Conservation (phyloP, 2,329 filamentous ascomycete species). For the Aspergillus phoenicis region DNA sequence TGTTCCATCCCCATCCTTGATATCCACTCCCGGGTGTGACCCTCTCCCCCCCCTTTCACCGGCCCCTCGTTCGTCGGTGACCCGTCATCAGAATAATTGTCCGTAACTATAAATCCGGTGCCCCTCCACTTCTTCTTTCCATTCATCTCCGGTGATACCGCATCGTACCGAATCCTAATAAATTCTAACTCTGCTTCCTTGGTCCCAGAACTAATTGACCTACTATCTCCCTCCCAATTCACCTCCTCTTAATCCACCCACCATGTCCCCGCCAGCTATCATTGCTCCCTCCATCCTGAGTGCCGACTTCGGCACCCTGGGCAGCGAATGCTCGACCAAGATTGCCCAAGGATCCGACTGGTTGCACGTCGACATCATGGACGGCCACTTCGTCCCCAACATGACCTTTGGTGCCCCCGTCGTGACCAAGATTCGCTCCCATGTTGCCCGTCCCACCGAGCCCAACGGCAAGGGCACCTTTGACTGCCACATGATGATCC, state of each 20-base stretch:
- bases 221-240: slow-evolving; percentile 1
- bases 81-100: neutral
- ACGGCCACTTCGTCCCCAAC: slow-evolving; percentile 98
- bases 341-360: slow-evolving; percentile 88
- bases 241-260: slow-evolving; percentile 22
- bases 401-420: slow-evolving; percentile 96
- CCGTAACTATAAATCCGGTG: neutral
- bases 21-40: neutral
- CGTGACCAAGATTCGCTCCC: slow-evolving; percentile 86
- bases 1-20: neutral
- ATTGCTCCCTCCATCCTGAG: slow-evolving; percentile 98
- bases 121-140: slow-evolving; percentile 8
- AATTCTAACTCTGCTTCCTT: neutral
- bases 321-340: slow-evolving; percentile 80
- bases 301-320: slow-evolving; percentile 89
- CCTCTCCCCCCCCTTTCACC: neutral
- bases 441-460: slow-evolving; percentile 74
- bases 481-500: slow-evolving; percentile 99
- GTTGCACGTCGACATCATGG: slow-evolving; percentile 97
- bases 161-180: neutral
- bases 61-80: neutral
- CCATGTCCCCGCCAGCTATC: slow-evolving; percentile 87
- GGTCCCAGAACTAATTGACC: neutral
- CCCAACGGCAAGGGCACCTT: slow-evolving; percentile 84
- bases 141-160: neutral